Percentiles rank a stretch among this genome's conserved stretches.
These are phyloP conservation scores for Penicillium sp. DNA, from an alignment of 2,329 filamentous ascomycete species.

Conservation along the genomic window DNA sequence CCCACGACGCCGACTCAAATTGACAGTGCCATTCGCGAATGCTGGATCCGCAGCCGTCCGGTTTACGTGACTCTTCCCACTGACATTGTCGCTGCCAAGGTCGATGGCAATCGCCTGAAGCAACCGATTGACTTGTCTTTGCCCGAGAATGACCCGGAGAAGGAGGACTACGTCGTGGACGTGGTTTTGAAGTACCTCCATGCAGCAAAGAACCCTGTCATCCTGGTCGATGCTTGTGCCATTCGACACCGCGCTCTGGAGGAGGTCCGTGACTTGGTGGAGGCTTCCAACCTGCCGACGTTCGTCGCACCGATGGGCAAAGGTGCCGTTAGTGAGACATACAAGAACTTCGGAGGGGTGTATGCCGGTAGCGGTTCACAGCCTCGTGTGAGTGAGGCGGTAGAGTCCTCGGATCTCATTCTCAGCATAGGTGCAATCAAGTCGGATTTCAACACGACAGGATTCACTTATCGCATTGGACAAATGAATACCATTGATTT, in stretches of 20 bases:
- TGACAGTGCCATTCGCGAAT: slow-evolving; percentile 70
- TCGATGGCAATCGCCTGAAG: slow-evolving; percentile 68
- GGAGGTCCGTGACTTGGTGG: slow-evolving; percentile 67
- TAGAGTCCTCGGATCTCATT: slow-evolving; percentile 41
- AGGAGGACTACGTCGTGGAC: slow-evolving; percentile 77
- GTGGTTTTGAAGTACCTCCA: slow-evolving; percentile 69
- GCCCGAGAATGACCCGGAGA: slow-evolving; percentile 61
- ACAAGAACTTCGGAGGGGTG: slow-evolving; percentile 73
- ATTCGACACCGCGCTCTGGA: slow-evolving; percentile 68
- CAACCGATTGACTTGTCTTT: slow-evolving; percentile 63
- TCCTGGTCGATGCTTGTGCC: slow-evolving; percentile 78
- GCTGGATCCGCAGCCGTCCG: slow-evolving; percentile 67
- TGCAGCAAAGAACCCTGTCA: slow-evolving; percentile 66
- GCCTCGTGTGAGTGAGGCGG: slow-evolving; percentile 41
- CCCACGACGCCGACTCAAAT: slow-evolving; percentile 65
- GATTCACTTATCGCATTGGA: slow-evolving; percentile 76
- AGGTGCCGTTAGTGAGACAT: slow-evolving; percentile 70
- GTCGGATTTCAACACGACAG: slow-evolving; percentile 52
- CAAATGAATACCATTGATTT: slow-evolving; percentile 78
- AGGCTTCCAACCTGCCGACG: slow-evolving; percentile 68
- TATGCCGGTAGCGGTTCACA: slow-evolving; percentile 76
- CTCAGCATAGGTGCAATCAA: slow-evolving; percentile 44
- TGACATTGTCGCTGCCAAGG: slow-evolving; percentile 70
- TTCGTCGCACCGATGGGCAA: slow-evolving; percentile 93
- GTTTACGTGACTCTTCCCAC: slow-evolving; percentile 81